Evolutionary conservation across 2,329 filamentous ascomycete genomes (phyloP).

Genomic region (Fusarium sp.): DNA sequence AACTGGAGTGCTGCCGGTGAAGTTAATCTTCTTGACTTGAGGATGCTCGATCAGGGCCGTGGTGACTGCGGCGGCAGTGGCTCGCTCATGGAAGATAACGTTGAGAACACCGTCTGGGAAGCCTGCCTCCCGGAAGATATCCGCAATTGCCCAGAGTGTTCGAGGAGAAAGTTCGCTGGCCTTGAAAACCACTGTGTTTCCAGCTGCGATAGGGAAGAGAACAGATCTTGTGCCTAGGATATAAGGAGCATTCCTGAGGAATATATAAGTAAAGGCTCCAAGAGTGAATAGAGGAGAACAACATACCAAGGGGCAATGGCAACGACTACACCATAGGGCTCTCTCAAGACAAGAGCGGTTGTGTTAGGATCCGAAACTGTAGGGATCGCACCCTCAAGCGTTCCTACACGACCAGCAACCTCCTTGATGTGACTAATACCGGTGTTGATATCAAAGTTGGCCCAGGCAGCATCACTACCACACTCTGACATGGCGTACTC

Average conservation of each 20-base stretch:
- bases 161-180: slow-evolving; percentile 75
- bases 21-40: slow-evolving; percentile 82
- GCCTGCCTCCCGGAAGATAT: slow-evolving; percentile 77
- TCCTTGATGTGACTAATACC: slow-evolving; percentile 57
- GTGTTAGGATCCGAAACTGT: slow-evolving; percentile 46
- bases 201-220: slow-evolving; percentile 75
- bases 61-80: slow-evolving; percentile 75
- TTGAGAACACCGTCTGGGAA: slow-evolving; percentile 81
- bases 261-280: background rate
- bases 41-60: slow-evolving; percentile 74
- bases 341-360: slow-evolving; percentile 74
- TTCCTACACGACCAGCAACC: slow-evolving; percentile 57
- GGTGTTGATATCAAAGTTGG: slow-evolving; percentile 53
- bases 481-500: slow-evolving; percentile 68
- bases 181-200: slow-evolving; percentile 82
- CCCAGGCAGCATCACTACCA: slow-evolving; percentile 54
- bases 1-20: slow-evolving; percentile 81
- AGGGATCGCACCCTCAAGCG: slow-evolving; percentile 55
- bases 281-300: background rate
- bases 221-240: slow-evolving; percentile 67
- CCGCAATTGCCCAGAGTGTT: slow-evolving; percentile 70
- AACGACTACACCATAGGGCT: slow-evolving; percentile 83
- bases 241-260: slow-evolving; percentile 66
- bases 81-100: slow-evolving; percentile 72
- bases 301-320: slow-evolving; percentile 83